A percentile compares a stretch with the other conserved stretches of the same genome.
These are phyloP conservation scores for Ensete ventricosum DNA, from an alignment of 176 grass and related monocot species.

Conservation along the genomic window DNA sequence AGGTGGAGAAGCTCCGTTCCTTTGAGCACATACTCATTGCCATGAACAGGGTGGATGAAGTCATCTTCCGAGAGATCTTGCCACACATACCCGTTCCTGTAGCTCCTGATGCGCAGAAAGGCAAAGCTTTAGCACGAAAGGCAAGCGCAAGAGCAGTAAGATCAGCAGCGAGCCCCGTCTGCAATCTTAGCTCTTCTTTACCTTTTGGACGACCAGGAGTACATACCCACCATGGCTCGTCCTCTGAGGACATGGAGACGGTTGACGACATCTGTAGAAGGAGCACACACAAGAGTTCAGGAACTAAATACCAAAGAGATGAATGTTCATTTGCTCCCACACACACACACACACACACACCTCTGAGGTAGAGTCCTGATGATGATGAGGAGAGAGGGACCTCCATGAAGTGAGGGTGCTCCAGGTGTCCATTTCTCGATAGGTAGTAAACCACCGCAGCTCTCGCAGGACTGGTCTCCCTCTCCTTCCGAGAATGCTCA, in stretches of 20 bases:
- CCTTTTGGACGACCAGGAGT: conserved; percentile 90
- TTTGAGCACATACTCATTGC: conserved; percentile 21
- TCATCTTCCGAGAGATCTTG: conserved; percentile 20
- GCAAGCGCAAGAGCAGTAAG: not conserved
- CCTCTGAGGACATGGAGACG: conserved; percentile 78
- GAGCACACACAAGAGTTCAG: not conserved
- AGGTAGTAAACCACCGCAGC: conserved; percentile 85
- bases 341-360: conserved; percentile 9
- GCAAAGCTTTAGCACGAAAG: not conserved
- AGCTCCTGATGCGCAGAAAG: conserved; percentile 22
- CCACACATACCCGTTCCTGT: conserved; percentile 24
- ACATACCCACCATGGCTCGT: conserved; percentile 57
- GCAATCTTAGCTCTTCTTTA: conserved; percentile 8
- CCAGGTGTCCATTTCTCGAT: conserved; percentile 61
- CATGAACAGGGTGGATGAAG: conserved; percentile 7
- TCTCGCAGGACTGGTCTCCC: conserved; percentile 33
- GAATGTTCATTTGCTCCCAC: too few relatives aligned
- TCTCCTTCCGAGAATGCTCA: too few relatives aligned
- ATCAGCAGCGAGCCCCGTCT: not conserved
- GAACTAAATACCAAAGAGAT: too few relatives aligned
- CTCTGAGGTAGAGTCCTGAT: conserved; percentile 74
- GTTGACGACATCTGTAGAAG: conserved; percentile 49
- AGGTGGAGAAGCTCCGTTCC: conserved; percentile 19
- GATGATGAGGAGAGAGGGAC: conserved; percentile 35
- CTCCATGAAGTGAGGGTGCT: conserved; percentile 97